Base-by-base conservation (phyloP, 2,329 filamentous ascomycete genomes). In the Raffaelea arxii region DNA sequence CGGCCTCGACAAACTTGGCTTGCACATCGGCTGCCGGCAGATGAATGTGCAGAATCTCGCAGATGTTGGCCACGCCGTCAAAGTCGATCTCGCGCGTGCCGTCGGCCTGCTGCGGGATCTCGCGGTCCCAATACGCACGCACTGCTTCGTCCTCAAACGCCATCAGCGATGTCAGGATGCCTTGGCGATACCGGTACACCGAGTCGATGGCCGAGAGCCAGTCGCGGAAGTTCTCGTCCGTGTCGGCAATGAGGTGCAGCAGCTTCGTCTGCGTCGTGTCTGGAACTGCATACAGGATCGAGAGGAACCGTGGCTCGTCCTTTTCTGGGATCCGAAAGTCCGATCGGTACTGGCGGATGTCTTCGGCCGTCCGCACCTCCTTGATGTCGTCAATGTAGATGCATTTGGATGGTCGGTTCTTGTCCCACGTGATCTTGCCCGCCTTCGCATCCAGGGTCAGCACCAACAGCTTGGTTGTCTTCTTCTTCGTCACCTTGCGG, bases 331-430 rank as follows among this genome's bases (percentile, higher is more conserved):
- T 69, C 35, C 80, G 78, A 59, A 85, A 86, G 62, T 96, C 90
- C 56, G 91, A 81, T 37, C 87, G 84, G 61, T 95, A 94, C 60
- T 94, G 91, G 48, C 86, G 80, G 18, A 91, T 87, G 60, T 97
- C 87, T 12, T 77, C 77, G 18, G 87, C 89, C 27, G 82, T 80
- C 51, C 90, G 82, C 41, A 97, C 89, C 59, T 95, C 89, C 58
- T 86, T 84, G 57, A 98, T 91, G 61, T 97, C 89, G 58, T 98
- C 92, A 52, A 98, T 86, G 62, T 94, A 94, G 53, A 98, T 84
- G 45, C 80, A 81, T 62, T 96, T 97, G 22, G 80, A 78, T 1
- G 85, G 82, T 30, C 86, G 81, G 9, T 75, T 78, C 41, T 80
- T 77, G 62, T 94, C 86, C 91, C 91, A 97, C 23, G 77, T 84